Evolutionary conservation across 169 alveolate species (phyloP), one percentile per base, ranked within the genome.

Genomic region (Babesia bigemina): DNA sequence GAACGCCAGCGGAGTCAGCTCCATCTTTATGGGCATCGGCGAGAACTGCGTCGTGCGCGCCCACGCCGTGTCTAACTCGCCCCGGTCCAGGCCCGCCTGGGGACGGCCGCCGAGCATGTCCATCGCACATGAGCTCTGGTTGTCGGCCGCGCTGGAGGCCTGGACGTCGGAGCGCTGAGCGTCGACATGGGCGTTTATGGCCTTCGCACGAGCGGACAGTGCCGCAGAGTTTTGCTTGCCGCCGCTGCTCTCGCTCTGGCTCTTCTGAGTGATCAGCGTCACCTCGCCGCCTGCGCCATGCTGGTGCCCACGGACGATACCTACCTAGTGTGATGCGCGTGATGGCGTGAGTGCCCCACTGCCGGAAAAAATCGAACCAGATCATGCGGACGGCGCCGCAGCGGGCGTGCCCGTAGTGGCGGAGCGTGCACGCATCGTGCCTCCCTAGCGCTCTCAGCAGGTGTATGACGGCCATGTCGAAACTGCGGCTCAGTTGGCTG

Each of bases 331-430:
- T 53, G 21, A 77, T 67, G 61, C 67, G 63, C 16, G 78, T 50
- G 61, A 77, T 67, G 50, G 49, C 69, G 55, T 77, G 86, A 0
- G 86, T 77, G 3, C 86, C 86, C 17, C 59, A 77, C 16, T 55
- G n/a, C 7, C 50, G 59, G 26, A 77, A 77, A 62, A 77, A 77
- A 7, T 48, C 42, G 29, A 21, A 13, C 84, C 84, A 73, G 16
- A 22, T 4, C 4, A 21, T 10, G 4, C 33, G 24, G 0, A 59
- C 57, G 17, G 29, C 29, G 2, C 36, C 33, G 61, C 84, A 73
- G 2, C 14, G 2, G 4, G 26, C 11, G 42, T 28, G 26, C 4
- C 56, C 67, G 50, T 77, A 77, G 24, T n/a, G 57, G 28, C 47
- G 29, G 24, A 67, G 24, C 11, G 44, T 29, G 33, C 86, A 77